These are phyloP conservation scores for Nephelium lappaceum DNA, from an alignment of 345 rosid genomes.

Conservation along the genomic window DNA sequence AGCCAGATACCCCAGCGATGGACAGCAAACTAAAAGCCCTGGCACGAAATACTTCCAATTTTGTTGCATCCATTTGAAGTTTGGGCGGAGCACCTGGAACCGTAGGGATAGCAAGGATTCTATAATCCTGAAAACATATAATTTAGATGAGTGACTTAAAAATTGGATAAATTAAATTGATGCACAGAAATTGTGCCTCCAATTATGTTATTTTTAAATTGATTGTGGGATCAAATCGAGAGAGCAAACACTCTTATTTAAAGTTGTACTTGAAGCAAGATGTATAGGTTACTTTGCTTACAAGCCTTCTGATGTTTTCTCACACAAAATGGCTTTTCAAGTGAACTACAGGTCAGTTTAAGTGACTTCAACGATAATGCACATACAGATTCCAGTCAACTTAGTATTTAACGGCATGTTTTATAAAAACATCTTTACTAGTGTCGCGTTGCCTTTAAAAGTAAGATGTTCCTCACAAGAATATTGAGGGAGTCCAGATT, in stretches of 20 bases:
- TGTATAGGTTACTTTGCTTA: background rate
- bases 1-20: constrained; percentile 78
- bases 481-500: background rate
- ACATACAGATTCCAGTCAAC: background rate
- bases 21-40: constrained; percentile 77
- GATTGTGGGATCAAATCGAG: background rate
- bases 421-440: background rate
- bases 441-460: background rate
- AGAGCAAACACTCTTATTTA: background rate
- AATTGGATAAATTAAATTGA: background rate
- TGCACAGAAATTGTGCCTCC: background rate
- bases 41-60: constrained; percentile 51
- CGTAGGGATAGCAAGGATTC: constrained; percentile 77
- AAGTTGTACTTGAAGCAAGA: background rate
- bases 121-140: constrained; percentile 46
- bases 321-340: background rate
- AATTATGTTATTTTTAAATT: background rate
- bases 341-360: background rate
- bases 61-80: constrained; percentile 53
- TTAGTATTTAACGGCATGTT: background rate
- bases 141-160: background rate
- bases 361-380: background rate
- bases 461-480: background rate
- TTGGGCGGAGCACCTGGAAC: constrained; percentile 85
- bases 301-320: background rate